Evolutionary conservation across 768 basidiomycete genomes (phyloP).

Genomic region (Rhodotorula graminis): DNA sequence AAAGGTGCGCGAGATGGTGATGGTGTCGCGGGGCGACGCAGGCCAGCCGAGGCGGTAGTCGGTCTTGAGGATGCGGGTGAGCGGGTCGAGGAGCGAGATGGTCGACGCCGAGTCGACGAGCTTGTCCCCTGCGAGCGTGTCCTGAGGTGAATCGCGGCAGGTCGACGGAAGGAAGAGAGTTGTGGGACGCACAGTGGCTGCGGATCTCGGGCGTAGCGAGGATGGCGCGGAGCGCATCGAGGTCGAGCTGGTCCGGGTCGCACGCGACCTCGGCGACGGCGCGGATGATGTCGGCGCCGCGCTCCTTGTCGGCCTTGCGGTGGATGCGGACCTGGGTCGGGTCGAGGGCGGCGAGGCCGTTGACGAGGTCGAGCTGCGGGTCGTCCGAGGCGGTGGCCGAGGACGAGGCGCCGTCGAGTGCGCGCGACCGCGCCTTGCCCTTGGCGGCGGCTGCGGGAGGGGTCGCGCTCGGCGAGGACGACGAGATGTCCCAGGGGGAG

Average conservation of each 20-base stretch:
- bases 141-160: background rate
- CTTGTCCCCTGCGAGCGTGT: conserved; percentile 59
- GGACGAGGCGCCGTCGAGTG: background rate
- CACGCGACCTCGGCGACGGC: conserved; percentile 20
- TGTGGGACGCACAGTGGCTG: conserved; percentile 54
- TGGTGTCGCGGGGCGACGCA: conserved; percentile 87
- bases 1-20: conserved; percentile 84
- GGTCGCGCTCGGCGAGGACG: background rate
- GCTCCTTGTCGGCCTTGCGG: background rate
- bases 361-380: background rate
- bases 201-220: conserved; percentile 79
- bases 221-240: conserved; percentile 64
- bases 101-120: conserved; percentile 78
- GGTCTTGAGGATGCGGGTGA: conserved; percentile 79
- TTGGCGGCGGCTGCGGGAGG: background rate
- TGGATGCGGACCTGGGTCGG: background rate
- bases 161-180: too few species aligned
- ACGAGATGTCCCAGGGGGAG: background rate
- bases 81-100: conserved; percentile 78
- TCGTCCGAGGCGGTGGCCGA: background rate
- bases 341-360: conserved; percentile 1
- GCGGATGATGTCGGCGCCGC: conserved; percentile 38
- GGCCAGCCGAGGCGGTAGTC: conserved; percentile 95
- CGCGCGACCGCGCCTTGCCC: background rate
- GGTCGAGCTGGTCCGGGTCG: background rate